Evolutionary conservation across 345 rosid species (phyloP).

Genomic region (Populus euphratica): DNA sequence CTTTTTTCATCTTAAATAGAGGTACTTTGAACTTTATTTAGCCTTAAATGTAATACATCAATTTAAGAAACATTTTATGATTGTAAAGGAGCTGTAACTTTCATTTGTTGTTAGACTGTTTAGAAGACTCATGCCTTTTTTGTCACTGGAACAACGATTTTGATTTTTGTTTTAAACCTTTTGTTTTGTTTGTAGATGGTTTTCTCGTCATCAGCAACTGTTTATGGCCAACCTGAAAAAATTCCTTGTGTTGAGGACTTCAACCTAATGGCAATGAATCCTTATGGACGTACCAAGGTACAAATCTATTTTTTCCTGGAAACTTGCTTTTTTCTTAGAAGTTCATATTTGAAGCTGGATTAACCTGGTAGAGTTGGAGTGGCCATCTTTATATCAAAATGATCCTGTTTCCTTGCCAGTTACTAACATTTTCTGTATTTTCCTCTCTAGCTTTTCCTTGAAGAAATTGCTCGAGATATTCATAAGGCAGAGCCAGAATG

Average conservation of each 20-base stretch:
- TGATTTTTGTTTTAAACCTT: background rate
- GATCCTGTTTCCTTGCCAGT: background rate
- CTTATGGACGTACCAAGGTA: slow-evolving; percentile 96
- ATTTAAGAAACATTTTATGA: background rate
- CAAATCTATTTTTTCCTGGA: background rate
- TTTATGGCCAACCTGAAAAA: slow-evolving; percentile 88
- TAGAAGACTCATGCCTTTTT: background rate
- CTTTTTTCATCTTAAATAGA: background rate
- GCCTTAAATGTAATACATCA: background rate
- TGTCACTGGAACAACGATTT: background rate
- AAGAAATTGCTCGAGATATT: slow-evolving; percentile 87
- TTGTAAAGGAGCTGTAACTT: background rate
- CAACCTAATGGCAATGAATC: slow-evolving; percentile 74
- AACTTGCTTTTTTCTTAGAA: background rate
- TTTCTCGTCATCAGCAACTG: slow-evolving; percentile 97
- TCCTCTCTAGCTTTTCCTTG: slow-evolving; percentile 64
- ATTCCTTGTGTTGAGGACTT: slow-evolving; percentile 82
- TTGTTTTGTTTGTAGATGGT: slow-evolving; percentile 51
- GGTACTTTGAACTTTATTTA: background rate
- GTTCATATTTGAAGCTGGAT: background rate
- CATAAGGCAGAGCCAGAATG: slow-evolving; percentile 84
- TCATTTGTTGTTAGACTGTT: background rate
- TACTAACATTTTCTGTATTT: slow-evolving; percentile 5
- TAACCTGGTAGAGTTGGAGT: background rate
- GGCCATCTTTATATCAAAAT: background rate